Percentiles rank a stretch among this genome's conserved stretches.
Evolutionary conservation across 306 rosid species (phyloP).

Genomic region (Lathyrus aphaca): DNA sequence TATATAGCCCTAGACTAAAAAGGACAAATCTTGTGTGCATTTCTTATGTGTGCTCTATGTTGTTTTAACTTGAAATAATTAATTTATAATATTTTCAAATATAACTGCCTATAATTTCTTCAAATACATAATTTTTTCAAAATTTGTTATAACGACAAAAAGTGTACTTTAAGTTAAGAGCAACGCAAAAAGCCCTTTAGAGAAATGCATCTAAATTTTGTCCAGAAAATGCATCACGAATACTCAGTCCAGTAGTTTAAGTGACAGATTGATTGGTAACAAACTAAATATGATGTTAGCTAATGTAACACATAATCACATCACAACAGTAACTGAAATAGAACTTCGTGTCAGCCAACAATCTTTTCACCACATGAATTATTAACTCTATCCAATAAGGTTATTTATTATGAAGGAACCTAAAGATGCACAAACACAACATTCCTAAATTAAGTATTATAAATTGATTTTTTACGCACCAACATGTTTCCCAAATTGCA

Average conservation of each 20-base stretch:
- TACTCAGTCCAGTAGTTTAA: slow-evolving; percentile 8
- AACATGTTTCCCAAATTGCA: slow-evolving; percentile 9
- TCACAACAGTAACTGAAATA: slow-evolving; percentile 2
- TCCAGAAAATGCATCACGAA: background rate
- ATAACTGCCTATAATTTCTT: too few relatives aligned
- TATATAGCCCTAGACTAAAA: background rate
- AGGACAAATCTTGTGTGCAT: background rate
- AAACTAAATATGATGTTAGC: background rate
- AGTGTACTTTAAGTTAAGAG: background rate
- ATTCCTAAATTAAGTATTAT: slow-evolving; percentile 34
- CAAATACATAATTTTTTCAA: too few relatives aligned
- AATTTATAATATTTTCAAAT: too few relatives aligned
- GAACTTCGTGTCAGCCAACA: background rate
- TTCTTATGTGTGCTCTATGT: background rate
- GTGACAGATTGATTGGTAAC: background rate
- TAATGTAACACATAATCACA: background rate
- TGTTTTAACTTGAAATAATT: background rate
- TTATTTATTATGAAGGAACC: slow-evolving; percentile 17
- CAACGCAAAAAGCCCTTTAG: background rate
- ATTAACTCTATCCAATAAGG: background rate
- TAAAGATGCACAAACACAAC: slow-evolving; percentile 29
- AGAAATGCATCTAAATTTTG: background rate
- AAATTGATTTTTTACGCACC: slow-evolving; percentile 15
- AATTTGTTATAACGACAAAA: background rate
- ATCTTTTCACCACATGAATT: background rate